phyloP scores from a whole-genome alignment of 2,329 filamentous ascomycete species.

The Pestalotiopsis sp. region DNA sequence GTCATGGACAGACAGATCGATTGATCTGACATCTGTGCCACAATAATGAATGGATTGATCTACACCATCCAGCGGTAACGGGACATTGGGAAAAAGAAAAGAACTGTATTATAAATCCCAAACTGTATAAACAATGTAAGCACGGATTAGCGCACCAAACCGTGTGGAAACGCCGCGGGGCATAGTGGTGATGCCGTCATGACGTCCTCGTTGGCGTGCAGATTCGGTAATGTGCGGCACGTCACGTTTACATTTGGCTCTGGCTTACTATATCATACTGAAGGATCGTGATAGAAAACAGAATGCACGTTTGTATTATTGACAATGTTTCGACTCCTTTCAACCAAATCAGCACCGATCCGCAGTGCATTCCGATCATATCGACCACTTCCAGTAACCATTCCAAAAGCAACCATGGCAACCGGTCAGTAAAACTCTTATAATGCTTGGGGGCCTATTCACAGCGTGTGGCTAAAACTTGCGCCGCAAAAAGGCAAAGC shows the following conservation, averaged over 20 bases:
- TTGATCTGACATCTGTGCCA: too few relatives aligned
- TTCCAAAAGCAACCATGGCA: constrained; percentile 11
- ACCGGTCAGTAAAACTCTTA: background rate
- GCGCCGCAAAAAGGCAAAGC: constrained; percentile 1
- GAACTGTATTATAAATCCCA: too few relatives aligned
- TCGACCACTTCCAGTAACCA: background rate
- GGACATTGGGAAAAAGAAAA: too few relatives aligned
- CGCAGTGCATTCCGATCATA: constrained; percentile 13
- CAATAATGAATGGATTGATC: too few relatives aligned
- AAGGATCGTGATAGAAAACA: too few relatives aligned
- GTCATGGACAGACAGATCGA: too few relatives aligned
- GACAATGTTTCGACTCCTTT: constrained; percentile 5
- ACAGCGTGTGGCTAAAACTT: background rate
- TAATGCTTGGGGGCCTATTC: too few relatives aligned
- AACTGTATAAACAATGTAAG: background rate
- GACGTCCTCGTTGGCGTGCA: background rate
- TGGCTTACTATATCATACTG: background rate
- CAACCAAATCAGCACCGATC: background rate
- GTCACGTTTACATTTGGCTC: too few relatives aligned
- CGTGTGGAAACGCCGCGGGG: background rate
- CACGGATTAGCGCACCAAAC: too few relatives aligned
- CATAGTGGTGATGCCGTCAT: constrained; percentile 5
- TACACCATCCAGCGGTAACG: too few relatives aligned
- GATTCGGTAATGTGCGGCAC: background rate
- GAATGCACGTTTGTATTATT: background rate